These are phyloP conservation scores for Pythium periplocum DNA, from an alignment of 352 stramenopile genomes.

Conservation along the genomic window DNA sequence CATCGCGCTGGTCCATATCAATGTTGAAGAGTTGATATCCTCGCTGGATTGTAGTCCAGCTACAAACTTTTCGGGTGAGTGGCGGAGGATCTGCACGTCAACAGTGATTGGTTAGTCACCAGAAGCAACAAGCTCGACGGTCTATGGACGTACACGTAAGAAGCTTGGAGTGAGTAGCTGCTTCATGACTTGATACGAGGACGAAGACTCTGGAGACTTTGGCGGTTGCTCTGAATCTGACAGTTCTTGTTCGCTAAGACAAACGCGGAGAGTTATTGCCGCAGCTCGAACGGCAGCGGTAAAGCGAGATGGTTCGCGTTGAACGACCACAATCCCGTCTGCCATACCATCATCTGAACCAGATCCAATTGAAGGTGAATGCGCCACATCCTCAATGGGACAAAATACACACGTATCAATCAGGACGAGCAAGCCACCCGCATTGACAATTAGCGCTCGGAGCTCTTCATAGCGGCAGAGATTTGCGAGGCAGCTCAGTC, in stretches of 20 bases:
- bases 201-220: slow-evolving; percentile 15
- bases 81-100: slow-evolving; percentile 37
- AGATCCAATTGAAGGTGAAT: too few relatives aligned
- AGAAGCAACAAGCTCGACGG: too few relatives aligned
- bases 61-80: slow-evolving; percentile 61
- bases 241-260: slow-evolving; percentile 35
- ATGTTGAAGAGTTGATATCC: slow-evolving; percentile 55
- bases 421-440: slow-evolving; percentile 59
- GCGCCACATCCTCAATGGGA: slow-evolving; percentile 32
- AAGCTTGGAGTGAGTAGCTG: slow-evolving; percentile 80
- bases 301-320: not conserved
- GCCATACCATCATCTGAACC: too few relatives aligned
- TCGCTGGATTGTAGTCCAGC: slow-evolving; percentile 47
- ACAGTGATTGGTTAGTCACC: not conserved
- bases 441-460: slow-evolving; percentile 44
- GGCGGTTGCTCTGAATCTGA: too few relatives aligned
- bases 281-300: slow-evolving; percentile 50
- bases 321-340: too few relatives aligned
- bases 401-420: slow-evolving; percentile 66
- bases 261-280: slow-evolving; percentile 52
- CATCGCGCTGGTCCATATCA: slow-evolving; percentile 78
- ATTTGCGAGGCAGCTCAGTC: slow-evolving; percentile 49
- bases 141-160: slow-evolving; percentile 39
- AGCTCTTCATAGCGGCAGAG: slow-evolving; percentile 62
- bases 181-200: slow-evolving; percentile 50